Base-by-base conservation (phyloP, 371 early-diverging fungal genomes). In the Gilbertella persicaria region DNA sequence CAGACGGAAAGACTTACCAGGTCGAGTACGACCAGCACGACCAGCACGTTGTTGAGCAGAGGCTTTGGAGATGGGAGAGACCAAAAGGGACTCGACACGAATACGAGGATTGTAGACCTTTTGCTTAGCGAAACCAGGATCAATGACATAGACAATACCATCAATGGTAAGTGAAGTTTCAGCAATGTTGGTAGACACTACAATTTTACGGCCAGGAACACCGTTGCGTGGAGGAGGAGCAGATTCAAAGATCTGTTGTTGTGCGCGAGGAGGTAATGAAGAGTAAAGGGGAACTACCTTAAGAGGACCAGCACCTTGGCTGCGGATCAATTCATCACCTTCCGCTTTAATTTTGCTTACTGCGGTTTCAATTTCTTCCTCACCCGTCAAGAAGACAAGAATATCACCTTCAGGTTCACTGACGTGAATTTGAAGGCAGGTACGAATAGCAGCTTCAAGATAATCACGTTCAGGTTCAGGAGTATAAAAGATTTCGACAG, bases 161-260 rank as follows among this genome's bases (percentile, higher is more conserved):
- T 97, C 97, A 52, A 99, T 99, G 3, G 99, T 99, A 54, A 99
- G 80, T 1, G 97, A 96, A 0, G 99, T 98, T 74, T 99, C 99
- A 17, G 99, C 98, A 73, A 99, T 90, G 65, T 99, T 99, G 26
- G 99, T 93, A 4, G 98, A 91, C 3, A 99, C 91, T 24, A 99
- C 94, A 50, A 93, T 77, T 72, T 98, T 98, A 51, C 98, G 87
- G 16, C 95, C 96, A 6, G 92, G 90, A 4, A 88, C 71, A 12
- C 93, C 92, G 20, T 86, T 80, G 24, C 83, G 78, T 17, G 93
- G 84, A 46, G 83, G 80, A 14, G 98, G 97, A 1, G 97, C 89
- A 55, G 80, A 70, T 21, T 91, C 90, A 61, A 96, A 97, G 63
- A 97, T 96, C 45, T 85, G 84, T 59, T 89, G 96, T 67, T 98